Evolutionary conservation across 2,329 filamentous ascomycete species (phyloP).

Genomic region (Aspergillus aculeatinus): DNA sequence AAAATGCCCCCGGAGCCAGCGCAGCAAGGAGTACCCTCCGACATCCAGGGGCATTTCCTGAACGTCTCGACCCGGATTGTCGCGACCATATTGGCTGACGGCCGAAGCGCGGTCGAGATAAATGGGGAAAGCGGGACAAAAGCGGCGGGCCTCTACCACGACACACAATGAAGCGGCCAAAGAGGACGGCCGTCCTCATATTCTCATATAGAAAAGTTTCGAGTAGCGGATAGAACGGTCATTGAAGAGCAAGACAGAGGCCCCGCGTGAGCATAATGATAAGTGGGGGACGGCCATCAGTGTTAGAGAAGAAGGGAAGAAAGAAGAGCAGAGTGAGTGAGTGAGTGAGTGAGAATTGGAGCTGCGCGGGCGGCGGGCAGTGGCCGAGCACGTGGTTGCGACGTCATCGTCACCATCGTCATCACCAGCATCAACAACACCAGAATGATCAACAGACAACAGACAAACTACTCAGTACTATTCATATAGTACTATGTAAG

Average conservation of each 20-base stretch:
- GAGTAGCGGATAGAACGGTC: background rate
- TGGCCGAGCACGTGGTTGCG: slow-evolving; percentile 16
- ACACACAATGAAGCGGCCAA: slow-evolving; percentile 52
- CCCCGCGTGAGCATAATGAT: background rate
- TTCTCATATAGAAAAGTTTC: slow-evolving; percentile 26
- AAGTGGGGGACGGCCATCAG: slow-evolving; percentile 8
- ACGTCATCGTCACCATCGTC: slow-evolving; percentile 13
- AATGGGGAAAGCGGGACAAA: slow-evolving; percentile 29
- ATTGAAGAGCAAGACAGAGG: slow-evolving; percentile 7
- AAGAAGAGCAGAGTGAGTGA: background rate
- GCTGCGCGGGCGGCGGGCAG: background rate
- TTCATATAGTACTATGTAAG: too few species aligned
- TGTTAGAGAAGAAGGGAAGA: background rate
- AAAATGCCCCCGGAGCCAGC: slow-evolving; percentile 59
- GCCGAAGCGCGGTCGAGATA: slow-evolving; percentile 32
- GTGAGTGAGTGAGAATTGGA: background rate
- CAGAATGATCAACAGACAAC: too few species aligned
- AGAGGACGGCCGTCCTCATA: slow-evolving; percentile 52
- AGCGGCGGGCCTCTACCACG: slow-evolving; percentile 39
- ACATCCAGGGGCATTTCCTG: slow-evolving; percentile 25
- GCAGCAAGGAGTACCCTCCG: slow-evolving; percentile 41
- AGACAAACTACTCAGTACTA: too few species aligned
- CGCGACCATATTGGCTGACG: slow-evolving; percentile 27
- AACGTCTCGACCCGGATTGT: slow-evolving; percentile 15
- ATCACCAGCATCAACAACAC: background rate